Evolutionary conservation across 163 green algal species (phyloP).

Genomic region (Scenedesmus sp.): DNA sequence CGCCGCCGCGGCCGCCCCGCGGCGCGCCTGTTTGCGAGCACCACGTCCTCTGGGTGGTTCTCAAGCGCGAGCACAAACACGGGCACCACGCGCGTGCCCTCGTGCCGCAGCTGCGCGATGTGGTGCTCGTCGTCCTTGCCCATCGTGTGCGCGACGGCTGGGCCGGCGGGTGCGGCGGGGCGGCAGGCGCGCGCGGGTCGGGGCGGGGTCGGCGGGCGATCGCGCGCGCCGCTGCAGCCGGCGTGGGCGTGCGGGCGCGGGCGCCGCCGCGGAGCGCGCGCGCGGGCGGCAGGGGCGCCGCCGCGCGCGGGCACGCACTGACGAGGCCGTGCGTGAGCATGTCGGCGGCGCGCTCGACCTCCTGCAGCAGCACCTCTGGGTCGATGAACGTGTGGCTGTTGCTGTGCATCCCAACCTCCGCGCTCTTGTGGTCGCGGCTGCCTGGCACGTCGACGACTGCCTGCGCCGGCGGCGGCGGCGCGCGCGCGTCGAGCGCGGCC

Average conservation of each 20-base stretch:
- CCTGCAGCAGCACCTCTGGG: conserved; percentile 42
- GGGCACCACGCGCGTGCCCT: conserved; percentile 46
- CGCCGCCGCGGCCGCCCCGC: neutral
- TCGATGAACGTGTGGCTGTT: conserved; percentile 44
- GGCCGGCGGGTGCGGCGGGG: neutral
- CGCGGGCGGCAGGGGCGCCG: neutral
- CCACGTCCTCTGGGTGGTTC: conserved; percentile 43
- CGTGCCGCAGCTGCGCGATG: conserved; percentile 42
- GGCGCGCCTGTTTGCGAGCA: conserved; percentile 46
- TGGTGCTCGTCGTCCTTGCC: conserved; percentile 37
- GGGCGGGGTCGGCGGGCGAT: too few relatives aligned
- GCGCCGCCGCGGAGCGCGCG: neutral
- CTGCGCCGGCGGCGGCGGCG: too few relatives aligned
- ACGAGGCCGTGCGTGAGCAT: conserved; percentile 47
- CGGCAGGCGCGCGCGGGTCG: too few relatives aligned
- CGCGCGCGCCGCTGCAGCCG: too few relatives aligned
- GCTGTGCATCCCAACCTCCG: conserved; percentile 34
- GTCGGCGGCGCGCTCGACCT: conserved; percentile 45
- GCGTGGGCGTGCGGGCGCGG: neutral
- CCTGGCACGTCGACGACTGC: conserved; percentile 34
- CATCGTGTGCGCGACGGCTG: conserved; percentile 40
- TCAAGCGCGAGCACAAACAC: conserved; percentile 54
- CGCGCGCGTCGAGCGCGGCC: too few relatives aligned
- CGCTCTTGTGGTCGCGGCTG: neutral
- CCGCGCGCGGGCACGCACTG: conserved; percentile 37